A percentile compares a stretch with the other conserved stretches of the same genome.
These are phyloP conservation scores for Retiboletus flavoniger DNA, from an alignment of 1,284 basidiomycete genomes.

Conservation along the genomic window DNA sequence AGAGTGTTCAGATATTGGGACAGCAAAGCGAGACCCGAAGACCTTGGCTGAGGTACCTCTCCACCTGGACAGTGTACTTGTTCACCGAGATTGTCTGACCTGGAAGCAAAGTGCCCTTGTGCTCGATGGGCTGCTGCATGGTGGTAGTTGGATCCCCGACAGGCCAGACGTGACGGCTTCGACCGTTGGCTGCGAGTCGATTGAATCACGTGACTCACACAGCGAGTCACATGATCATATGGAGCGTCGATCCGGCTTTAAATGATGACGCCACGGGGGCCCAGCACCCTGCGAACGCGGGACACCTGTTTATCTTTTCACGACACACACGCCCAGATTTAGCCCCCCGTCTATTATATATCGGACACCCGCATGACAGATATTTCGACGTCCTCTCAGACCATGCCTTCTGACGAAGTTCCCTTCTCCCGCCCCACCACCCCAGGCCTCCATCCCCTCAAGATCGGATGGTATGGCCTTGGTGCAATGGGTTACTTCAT, in stretches of 20 bases:
- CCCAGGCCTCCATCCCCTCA: conserved; percentile 39
- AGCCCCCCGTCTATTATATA: background rate
- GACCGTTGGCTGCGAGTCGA: too few species aligned
- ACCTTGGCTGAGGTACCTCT: conserved; percentile 94
- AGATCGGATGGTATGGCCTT: conserved; percentile 64
- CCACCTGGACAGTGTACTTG: conserved; percentile 79
- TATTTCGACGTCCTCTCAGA: conserved; percentile 1
- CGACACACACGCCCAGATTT: conserved; percentile 8
- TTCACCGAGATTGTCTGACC: conserved; percentile 92
- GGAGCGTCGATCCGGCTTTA: background rate
- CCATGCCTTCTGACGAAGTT: conserved; percentile 30
- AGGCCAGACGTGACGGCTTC: conserved; percentile 1
- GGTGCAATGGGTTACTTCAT: conserved; percentile 73
- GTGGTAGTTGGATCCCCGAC: conserved; percentile 6
- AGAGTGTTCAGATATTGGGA: conserved; percentile 8
- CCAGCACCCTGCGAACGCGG: background rate
- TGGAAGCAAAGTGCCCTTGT: conserved; percentile 67
- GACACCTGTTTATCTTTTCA: background rate
- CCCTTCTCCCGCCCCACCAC: conserved; percentile 63
- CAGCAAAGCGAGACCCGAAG: conserved; percentile 11
- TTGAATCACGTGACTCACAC: conserved; percentile 19
- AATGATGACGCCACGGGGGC: background rate
- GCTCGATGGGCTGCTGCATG: conserved; percentile 35
- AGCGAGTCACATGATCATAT: background rate
- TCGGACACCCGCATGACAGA: conserved; percentile 8